Evolutionary conservation across 2,329 filamentous ascomycete genomes (phyloP), one percentile per base, ranked within the genome.

Genomic region (Dactylellina drechsleri): DNA sequence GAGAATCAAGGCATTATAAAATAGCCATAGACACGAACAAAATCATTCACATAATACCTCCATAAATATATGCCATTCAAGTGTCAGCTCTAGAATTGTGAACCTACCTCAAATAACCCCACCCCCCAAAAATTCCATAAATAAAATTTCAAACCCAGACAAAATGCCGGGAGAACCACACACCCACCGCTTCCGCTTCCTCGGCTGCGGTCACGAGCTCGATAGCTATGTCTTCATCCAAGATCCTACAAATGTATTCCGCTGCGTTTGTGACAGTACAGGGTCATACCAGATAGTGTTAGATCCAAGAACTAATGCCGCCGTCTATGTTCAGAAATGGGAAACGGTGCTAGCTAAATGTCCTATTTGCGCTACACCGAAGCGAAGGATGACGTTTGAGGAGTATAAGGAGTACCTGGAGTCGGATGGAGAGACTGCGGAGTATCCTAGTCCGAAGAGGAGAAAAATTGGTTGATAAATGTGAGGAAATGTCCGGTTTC

Each of bases 111-210:
- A 36, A 36, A 36, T 36, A 36, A 10, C 6, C 31, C 31, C 10
- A 36, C 31, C 31, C 5, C 31, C 10, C n/a, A n/a, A n/a, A 36
- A 36, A 3, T 10, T 36, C 6, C 13, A 2, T n/a, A 47, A 47
- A 47, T 1, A 6, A 47, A n/a, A 10, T 2, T n/a, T 8, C 8
- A 57, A 41, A 12, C 13, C 20, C 5, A 20, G 31, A 49, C 43
- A 67, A 56, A 49, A 67, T 64, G 62, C 6, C 16, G 16, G 45
- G n/a, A 28, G 71, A 68, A n/a, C 64, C 43, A 4, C 71, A 75
- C 18, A 57, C 16, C 16, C 71, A 75, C 45, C 41, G 36, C 18
- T 59, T 75, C n/a, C 18, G 54, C 16, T 75, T 75, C 36, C 10
- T 10, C 1, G 15, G 31, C 0, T 75, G 71, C 36, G 45, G 45